Evolutionary conservation across 129 eudicot species (phyloP).

Genomic region (Flaveria brownii): DNA sequence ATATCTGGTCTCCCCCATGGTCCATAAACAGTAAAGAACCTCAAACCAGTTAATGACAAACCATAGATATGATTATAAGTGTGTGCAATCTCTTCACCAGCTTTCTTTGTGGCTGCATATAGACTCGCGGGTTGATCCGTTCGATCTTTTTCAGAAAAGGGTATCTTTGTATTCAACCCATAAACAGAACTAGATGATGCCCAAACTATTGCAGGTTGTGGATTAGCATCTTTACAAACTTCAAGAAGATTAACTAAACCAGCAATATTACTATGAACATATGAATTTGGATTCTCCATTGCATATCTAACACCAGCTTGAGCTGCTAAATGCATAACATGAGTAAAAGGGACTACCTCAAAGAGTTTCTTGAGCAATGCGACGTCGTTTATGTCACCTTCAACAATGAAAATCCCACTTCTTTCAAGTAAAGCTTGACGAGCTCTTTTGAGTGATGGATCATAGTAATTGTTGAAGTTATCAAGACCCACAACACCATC

Average conservation of each 20-base stretch:
- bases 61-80: constrained; percentile 86
- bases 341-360: constrained; percentile 63
- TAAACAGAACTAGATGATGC: constrained; percentile 90
- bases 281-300: constrained; percentile 78
- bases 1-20: constrained; percentile 97
- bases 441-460: constrained; percentile 67
- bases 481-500: constrained; percentile 82
- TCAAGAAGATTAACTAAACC: constrained; percentile 73
- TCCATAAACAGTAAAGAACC: constrained; percentile 91
- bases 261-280: constrained; percentile 87
- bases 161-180: constrained; percentile 74
- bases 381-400: constrained; percentile 78
- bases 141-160: constrained; percentile 81
- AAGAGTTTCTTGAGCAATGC: constrained; percentile 59
- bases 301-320: constrained; percentile 92
- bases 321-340: constrained; percentile 95
- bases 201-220: constrained; percentile 91
- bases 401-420: constrained; percentile 72
- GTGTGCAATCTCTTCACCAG: constrained; percentile 87
- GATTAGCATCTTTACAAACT: constrained; percentile 70
- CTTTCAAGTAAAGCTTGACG: constrained; percentile 68
- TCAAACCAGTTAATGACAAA: constrained; percentile 72
- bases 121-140: constrained; percentile 89
- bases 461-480: constrained; percentile 73
- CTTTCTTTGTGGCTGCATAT: constrained; percentile 85